Conservation (phyloP, 2,329 filamentous ascomycete species). For the Ambrosiella cleistominuta region DNA sequence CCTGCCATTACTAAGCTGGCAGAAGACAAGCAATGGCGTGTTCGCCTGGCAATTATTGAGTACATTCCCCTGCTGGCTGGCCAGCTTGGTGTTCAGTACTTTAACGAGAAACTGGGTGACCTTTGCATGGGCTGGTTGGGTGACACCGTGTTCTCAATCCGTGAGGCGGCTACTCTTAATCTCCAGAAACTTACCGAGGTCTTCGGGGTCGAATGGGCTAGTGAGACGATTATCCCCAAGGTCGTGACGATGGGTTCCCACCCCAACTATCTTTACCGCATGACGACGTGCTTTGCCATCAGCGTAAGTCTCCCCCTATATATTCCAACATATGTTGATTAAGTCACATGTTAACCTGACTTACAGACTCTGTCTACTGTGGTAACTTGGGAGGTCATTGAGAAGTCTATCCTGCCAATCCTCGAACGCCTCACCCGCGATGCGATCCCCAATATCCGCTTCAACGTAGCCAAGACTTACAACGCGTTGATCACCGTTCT, state of each 20-base stretch:
- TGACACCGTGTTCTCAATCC: conserved; percentile 95
- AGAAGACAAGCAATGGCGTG: conserved; percentile 98
- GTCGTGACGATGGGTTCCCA: conserved; percentile 97
- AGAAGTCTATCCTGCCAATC: conserved; percentile 85
- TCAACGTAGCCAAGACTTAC: conserved; percentile 98
- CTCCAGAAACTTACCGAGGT: conserved; percentile 97
- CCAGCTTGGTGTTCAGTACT: conserved; percentile 92
- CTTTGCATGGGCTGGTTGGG: conserved; percentile 98
- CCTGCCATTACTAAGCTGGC: conserved; percentile 94
- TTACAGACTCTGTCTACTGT: conserved; percentile 76
- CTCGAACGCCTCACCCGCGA: conserved; percentile 85
- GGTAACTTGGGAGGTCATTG: conserved; percentile 83
- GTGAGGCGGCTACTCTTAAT: conserved; percentile 93
- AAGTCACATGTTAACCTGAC: conserved; percentile 16
- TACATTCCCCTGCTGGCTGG: conserved; percentile 93
- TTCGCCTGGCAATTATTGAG: conserved; percentile 94
- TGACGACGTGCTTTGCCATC: conserved; percentile 99
- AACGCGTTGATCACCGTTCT: conserved; percentile 77
- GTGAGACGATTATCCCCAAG: conserved; percentile 92
- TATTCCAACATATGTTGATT: not conserved
- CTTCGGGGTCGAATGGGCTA: conserved; percentile 95
- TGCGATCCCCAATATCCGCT: conserved; percentile 96
- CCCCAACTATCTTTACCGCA: conserved; percentile 96
- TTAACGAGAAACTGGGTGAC: conserved; percentile 88
- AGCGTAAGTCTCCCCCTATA: conserved; percentile 46